Percentiles rank a stretch among this genome's conserved stretches.
phyloP scores from a whole-genome alignment of 176 grass and related monocot species.

The Ananas comosus region DNA sequence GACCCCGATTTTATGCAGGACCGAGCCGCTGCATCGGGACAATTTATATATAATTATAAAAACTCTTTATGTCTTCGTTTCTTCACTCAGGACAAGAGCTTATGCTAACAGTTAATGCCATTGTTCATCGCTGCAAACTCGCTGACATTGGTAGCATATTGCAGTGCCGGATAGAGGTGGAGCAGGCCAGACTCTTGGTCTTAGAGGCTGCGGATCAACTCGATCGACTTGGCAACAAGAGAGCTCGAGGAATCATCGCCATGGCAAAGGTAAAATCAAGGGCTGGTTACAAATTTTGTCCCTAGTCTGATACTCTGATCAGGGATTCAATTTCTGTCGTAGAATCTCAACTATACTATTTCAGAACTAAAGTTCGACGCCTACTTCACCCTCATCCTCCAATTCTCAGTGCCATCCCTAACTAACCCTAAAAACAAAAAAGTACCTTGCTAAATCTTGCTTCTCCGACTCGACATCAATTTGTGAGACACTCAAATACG shows the following conservation, averaged over 20 bases:
- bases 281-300: not conserved
- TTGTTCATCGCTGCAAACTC: not conserved
- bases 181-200: slow-evolving; percentile 85
- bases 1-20: too few relatives aligned
- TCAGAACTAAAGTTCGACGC: too few relatives aligned
- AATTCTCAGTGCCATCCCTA: too few relatives aligned
- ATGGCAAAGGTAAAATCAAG: slow-evolving; percentile 75
- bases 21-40: too few relatives aligned
- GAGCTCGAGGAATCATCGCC: slow-evolving; percentile 66
- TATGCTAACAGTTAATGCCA: not conserved
- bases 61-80: too few relatives aligned
- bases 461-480: not conserved
- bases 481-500: not conserved
- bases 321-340: too few relatives aligned
- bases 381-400: too few relatives aligned
- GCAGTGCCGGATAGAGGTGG: slow-evolving; percentile 81
- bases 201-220: slow-evolving; percentile 89
- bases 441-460: not conserved
- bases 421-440: not conserved
- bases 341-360: too few relatives aligned
- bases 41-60: too few relatives aligned
- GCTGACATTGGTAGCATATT: slow-evolving; percentile 14
- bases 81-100: too few relatives aligned
- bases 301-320: too few relatives aligned
- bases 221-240: slow-evolving; percentile 66